A percentile compares a stretch with the other conserved stretches of the same genome.
Evolutionary conservation across 2,329 filamentous ascomycete genomes (phyloP).

Genomic region (Kalaharituber pfeilii): DNA sequence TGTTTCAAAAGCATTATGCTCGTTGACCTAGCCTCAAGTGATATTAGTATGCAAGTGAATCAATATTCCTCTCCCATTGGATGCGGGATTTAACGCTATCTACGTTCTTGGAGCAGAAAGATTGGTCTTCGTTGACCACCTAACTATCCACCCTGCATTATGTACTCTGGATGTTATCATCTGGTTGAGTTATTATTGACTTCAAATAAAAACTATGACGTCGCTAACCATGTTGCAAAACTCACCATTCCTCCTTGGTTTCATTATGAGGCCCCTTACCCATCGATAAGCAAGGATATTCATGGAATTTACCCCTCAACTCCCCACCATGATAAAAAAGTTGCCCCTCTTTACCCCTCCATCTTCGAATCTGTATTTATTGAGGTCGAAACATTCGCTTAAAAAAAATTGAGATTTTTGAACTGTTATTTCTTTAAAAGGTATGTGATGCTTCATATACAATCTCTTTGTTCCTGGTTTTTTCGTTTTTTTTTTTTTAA

Average conservation of each 20-base stretch:
- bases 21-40: too few species aligned
- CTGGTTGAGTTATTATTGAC: constrained; percentile 1
- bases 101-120: not conserved
- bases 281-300: constrained; percentile 2
- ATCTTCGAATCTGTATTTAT: not conserved
- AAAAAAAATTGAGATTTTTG: not conserved
- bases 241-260: not conserved
- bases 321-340: not conserved
- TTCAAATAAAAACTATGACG: not conserved
- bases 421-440: not conserved
- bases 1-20: too few species aligned
- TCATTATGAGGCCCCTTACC: not conserved
- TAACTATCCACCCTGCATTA: not conserved
- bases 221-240: not conserved
- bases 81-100: not conserved
- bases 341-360: constrained; percentile 1
- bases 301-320: not conserved
- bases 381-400: not conserved
- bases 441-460: not conserved
- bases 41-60: not conserved
- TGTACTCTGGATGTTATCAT: not conserved
- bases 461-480: too few species aligned
- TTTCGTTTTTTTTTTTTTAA: too few species aligned
- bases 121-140: not conserved
- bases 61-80: not conserved